Percentiles rank a stretch among this genome's conserved stretches.
Conservation (phyloP, 805 yeast species). For the Phaffomyces thermotolerans region DNA sequence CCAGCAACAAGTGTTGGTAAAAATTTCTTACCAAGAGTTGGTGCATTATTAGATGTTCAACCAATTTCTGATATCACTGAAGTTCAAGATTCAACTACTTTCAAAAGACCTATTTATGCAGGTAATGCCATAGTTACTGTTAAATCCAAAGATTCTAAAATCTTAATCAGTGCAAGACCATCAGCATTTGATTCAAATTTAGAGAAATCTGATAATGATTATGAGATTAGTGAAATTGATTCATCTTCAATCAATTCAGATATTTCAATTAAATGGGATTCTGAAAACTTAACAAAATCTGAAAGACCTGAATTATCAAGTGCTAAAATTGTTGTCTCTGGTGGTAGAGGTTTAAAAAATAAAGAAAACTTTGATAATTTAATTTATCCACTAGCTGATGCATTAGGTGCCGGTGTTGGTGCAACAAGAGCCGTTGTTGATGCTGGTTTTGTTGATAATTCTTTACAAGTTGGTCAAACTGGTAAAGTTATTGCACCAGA, state of each 20-base stretch:
- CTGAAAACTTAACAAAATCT: conserved; percentile 65
- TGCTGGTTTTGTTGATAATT: conserved; percentile 90
- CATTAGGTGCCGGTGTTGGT: conserved; percentile 94
- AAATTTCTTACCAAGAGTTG: conserved; percentile 77
- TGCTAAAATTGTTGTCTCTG: conserved; percentile 76
- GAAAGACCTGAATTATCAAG: conserved; percentile 90
- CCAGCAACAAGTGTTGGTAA: conserved; percentile 88
- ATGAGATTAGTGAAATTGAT: conserved; percentile 42
- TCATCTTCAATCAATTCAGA: conserved; percentile 28
- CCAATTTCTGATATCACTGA: conserved; percentile 78
- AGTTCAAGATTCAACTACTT: conserved; percentile 60
- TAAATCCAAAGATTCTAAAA: conserved; percentile 54
- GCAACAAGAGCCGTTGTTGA: conserved; percentile 99
- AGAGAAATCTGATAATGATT: conserved; percentile 30
- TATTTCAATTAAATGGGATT: conserved; percentile 44
- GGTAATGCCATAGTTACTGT: conserved; percentile 90
- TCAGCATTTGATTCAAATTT: conserved; percentile 63
- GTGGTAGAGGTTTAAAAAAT: conserved; percentile 90
- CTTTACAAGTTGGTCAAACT: conserved; percentile 95
- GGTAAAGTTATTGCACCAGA: conserved; percentile 98
- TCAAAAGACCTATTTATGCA: conserved; percentile 91
- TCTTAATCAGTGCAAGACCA: conserved; percentile 73
- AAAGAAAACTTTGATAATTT: conserved; percentile 78
- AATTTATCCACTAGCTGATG: conserved; percentile 76
- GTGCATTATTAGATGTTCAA: conserved; percentile 78